Evolutionary conservation across 169 alveolate species (phyloP), one percentile per base, ranked within the genome.

Genomic region (Condylostoma magnum): DNA sequence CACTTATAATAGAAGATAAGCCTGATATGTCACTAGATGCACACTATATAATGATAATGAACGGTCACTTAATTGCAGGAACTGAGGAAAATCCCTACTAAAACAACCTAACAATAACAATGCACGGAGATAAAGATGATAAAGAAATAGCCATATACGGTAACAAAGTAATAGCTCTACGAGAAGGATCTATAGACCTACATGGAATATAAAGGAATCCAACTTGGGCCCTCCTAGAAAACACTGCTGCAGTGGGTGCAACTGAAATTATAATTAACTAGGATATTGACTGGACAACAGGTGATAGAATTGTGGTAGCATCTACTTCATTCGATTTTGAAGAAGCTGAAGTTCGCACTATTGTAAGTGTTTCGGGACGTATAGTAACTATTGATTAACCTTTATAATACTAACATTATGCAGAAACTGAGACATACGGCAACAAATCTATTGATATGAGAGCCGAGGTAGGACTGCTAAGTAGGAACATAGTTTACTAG

Each of bases 381-480:
- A 55, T 56, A 0, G 31, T 76, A 28, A 60, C 78, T 22, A 38
- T 77, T 36, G 54, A 69, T 33, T 31, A n/a, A 30, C 74, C 79
- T n/a, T 58, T 86, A 4, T 20, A 38, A 0, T 52, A 66, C 69
- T 6, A 69, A 38, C 93, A 86, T 53, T 58, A 68, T 50, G 84
- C 85, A 22, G 90, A 28, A 0, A 48, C 30, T 38, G 85, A 81
- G 66, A 68, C 80, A 15, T 73, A 75, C 47, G 76, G 80, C 10
- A 37, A 76, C 0, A 76, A 73, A 2, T 0, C 44, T 6, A 56
- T 81, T 22, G 84, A 68, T 6, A 71, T 88, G 84, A 77, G 85
- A 50, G 90, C 88, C 18, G 94, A 88, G 70, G 92, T 84, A 20
- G 92, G 89, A 10, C 63, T 77, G 2, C 70, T 84, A 10, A 48